Evolutionary conservation across 2,329 filamentous ascomycete species (phyloP), one percentile per base, ranked within the genome.

Genomic region (Lecanicillium sp.): DNA sequence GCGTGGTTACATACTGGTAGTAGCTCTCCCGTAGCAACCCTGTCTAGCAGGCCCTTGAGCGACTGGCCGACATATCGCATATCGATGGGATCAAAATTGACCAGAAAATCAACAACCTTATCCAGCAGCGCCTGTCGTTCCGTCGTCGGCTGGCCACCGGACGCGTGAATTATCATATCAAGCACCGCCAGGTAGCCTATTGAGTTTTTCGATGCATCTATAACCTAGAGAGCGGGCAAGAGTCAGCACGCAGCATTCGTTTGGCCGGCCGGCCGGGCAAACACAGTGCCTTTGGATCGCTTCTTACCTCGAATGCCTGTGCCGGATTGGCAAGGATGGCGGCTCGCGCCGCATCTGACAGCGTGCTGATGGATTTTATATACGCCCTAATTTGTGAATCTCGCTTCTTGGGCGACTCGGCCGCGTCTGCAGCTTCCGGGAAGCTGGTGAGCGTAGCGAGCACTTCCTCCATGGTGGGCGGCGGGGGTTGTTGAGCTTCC

Each of bases 131-230:
- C 25, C 27, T 37, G 41, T 30, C 55, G 50, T 9, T 60, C 51
- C 25, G 59, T 46, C 3, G 55, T 52, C 15, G 58, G 49, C n/a
- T 59, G 44, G 10, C 43, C 40, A 13, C 48, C 46, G 10, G 43
- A 31, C 5, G 42, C 39, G 22, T 54, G 49, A 25, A 66, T 43
- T 22, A 68, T 49, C 22, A 55, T 49, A 41, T 69, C 62, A 37
- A 79, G 57, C 29, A 78, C 46, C 37, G 59, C 52, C 22, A 76
- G 61, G 49, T 68, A 73, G 17, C 72, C 72, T 39, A 75, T 64
- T 7, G 74, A 71, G 48, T 79, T 61, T 32, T 59, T 40, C 7
- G 61, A 54, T 1, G 73, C 70, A 45, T 76, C 53, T 18, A 77
- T 51, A 11, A 59, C 51, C 68, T 77, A 34, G 17, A 7, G 14